Conservation (phyloP, 495 filamentous ascomycete genomes). For the Neurospora sp. region DNA sequence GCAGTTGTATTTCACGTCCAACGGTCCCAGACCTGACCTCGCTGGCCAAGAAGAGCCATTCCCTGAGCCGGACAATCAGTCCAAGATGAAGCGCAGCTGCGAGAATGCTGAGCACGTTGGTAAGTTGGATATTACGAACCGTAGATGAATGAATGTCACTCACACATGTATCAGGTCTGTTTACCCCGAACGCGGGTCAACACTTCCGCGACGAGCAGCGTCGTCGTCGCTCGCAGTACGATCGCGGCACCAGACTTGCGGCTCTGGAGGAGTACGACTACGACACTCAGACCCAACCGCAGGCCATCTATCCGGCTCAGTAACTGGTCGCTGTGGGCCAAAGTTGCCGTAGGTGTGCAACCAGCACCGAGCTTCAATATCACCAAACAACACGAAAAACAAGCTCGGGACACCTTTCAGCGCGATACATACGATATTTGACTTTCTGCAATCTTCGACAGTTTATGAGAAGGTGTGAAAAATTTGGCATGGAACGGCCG, state of each 20-base stretch:
- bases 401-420: background rate
- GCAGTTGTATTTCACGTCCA: constrained; percentile 41
- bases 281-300: constrained; percentile 25
- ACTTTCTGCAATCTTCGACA: background rate
- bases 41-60: constrained; percentile 57
- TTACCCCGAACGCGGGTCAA: constrained; percentile 62
- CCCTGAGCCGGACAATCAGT: constrained; percentile 67
- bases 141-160: background rate
- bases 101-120: constrained; percentile 81
- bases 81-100: constrained; percentile 73
- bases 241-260: constrained; percentile 56
- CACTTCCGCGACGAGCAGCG: constrained; percentile 67
- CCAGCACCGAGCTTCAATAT: background rate
- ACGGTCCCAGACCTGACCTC: constrained; percentile 30
- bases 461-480: background rate
- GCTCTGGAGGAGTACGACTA: constrained; percentile 50
- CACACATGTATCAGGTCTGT: constrained; percentile 42
- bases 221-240: constrained; percentile 64
- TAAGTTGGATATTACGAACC: constrained; percentile 26
- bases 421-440: background rate
- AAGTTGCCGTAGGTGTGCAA: background rate
- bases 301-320: constrained; percentile 16
- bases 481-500: background rate
- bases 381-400: background rate
- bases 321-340: constrained; percentile 1